Evolutionary conservation across 129 eudicot genomes (phyloP), one percentile per base, ranked within the genome.

Genomic region (Tagetes erecta): DNA sequence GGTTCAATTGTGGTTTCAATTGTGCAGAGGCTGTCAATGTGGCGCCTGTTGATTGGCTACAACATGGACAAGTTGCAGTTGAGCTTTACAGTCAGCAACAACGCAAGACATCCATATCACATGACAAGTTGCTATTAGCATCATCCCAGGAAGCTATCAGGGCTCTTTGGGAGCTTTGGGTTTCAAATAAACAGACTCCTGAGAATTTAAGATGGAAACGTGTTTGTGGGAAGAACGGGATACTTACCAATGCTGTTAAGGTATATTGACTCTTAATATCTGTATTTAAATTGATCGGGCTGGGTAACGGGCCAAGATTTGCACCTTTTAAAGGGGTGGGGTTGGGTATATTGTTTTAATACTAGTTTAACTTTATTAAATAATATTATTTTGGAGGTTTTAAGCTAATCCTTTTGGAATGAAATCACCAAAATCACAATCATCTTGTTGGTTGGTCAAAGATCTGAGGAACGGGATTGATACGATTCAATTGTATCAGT

Each of bases 21-120:
- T 90, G 96, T 76, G 95, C 95, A 0, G 96, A 90, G 83, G 96
- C 96, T 56, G 96, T 90, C 20, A 90, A 90, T 82, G 91, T 90
- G 68, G 96, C 94, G 0, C 96, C 96, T 0, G 76, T 90, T 80
- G 94, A 90, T 84, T 90, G 96, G 96, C 78, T 90, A 63, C 73
- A 78, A 42, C 94, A 90, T 51, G 96, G 96, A 36, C 96, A 87
- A 78, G 79, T 72, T 76, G 96, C 96, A 2, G 89, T 86, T 33
- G 96, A 90, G 83, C 83, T 86, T 34, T 90, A 90, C 74, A 73
- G 96, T 49, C 63, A 83, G 76, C 96, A 90, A 71, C 60, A 70
- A 49, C 89, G 88, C 36, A 90, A 86, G 80, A 90, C 96, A 4
- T 90, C 96, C 27, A 44, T 90, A 12, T 90, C 96, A 39, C 96